Base-by-base conservation (phyloP, 2,329 filamentous ascomycete species). In the Neonectria sp. region DNA sequence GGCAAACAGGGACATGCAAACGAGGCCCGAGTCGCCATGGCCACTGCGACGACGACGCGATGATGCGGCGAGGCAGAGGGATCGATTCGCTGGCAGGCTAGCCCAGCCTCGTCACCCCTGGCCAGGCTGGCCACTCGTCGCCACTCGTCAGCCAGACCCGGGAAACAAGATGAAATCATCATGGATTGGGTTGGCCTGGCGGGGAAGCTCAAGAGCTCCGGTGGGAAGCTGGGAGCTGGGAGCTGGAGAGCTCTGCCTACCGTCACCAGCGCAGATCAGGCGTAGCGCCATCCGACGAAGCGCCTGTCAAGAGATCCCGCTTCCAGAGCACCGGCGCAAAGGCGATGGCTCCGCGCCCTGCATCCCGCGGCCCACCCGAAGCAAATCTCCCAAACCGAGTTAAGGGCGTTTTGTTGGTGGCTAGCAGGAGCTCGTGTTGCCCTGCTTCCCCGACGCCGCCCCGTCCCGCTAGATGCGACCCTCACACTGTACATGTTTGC, bases 251-350 rank as follows among this genome's bases (percentile, higher is more conserved):
- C 51, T 60, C 51, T 63, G 51, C 60, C 62, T 43, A 40, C 49
- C 27, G 21, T 68, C 55, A 66, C 73, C 73, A 76, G 62, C 60
- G 69, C 68, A 63, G 55, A 75, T 75, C 70, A 62, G 64, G 74
- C 59, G 69, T 73, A 77, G 74, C 72, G 75, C 71, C 69, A 71
- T 68, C 69, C 62, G 66, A 67, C 57, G 57, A 63, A 63, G 64
- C 57, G 69, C 71, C 71, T 74, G 76, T 77, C 75, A 77, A 73
- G 67, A 70, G 74, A 75, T 77, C 73, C 76, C 70, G 71, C 74
- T 73, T 71, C 76, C 76, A 78, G 72, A 72, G 68, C 72, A 76
- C 76, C 74, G 75, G 76, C 69, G 70, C 76, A 72, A 63, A n/a
- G 61, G 52, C 65, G 68, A 67, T 66, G 71, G 67, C 60, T 53